Conservation (phyloP, 2,329 filamentous ascomycete species). For the Clonostachys rhizophaga region DNA sequence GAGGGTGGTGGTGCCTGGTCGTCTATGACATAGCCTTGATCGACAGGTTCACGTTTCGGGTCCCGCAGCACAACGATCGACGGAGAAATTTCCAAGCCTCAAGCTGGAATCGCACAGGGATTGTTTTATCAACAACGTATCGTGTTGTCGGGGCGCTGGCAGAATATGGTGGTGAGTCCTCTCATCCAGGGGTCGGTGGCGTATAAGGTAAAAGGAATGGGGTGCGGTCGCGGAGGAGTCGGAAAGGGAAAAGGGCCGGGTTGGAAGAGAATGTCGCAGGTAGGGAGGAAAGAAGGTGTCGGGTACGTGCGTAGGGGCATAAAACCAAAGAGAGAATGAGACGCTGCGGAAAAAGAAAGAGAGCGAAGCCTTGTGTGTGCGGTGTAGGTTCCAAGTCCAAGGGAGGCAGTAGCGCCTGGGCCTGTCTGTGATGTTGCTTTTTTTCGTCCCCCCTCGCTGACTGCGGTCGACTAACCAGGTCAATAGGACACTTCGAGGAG, state of each 20-base stretch:
- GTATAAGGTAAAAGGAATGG: neutral
- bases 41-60: neutral
- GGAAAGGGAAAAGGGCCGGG: neutral
- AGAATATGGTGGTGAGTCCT: neutral
- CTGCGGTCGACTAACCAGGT: no score
- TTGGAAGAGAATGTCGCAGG: neutral
- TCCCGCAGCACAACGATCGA: neutral
- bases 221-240: neutral
- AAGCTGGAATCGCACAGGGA: no score
- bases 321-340: constrained; percentile 4
- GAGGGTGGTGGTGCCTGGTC: neutral
- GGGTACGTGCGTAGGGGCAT: neutral
- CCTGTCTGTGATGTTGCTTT: no score
- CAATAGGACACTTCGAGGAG: no score
- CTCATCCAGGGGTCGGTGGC: neutral
- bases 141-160: neutral
- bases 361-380: neutral
- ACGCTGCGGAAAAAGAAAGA: constrained; percentile 2
- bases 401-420: no score
- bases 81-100: no score
- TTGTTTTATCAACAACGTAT: no score
- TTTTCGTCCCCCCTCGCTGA: no score
- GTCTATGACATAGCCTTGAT: neutral
- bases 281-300: neutral
- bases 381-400: neutral